phyloP scores from a whole-genome alignment of 1,284 basidiomycete genomes.

The Leccinum brunneo-olivaceum region DNA sequence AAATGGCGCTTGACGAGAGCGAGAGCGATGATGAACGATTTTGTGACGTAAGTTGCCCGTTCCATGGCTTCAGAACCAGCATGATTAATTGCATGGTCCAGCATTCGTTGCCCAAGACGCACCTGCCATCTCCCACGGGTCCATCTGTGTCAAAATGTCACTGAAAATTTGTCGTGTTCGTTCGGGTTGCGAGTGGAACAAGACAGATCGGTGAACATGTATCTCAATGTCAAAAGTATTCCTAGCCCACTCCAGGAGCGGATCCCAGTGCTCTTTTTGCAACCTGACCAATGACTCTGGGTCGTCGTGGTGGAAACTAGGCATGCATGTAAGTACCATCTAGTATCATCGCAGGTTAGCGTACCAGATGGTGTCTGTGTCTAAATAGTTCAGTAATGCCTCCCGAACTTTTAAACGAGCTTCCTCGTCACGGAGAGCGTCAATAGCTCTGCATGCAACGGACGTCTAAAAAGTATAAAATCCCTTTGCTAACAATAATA shows the following conservation, averaged over 20 bases:
- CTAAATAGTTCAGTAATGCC: slow-evolving; percentile 80
- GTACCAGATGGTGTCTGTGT: slow-evolving; percentile 94
- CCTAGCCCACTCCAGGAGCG: slow-evolving; percentile 76
- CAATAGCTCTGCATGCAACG: slow-evolving; percentile 82
- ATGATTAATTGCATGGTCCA: neutral
- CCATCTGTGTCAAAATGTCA: slow-evolving; percentile 54
- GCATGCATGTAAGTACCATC: slow-evolving; percentile 4
- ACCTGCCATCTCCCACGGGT: slow-evolving; percentile 87
- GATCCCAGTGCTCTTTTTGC: slow-evolving; percentile 87
- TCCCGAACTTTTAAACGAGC: slow-evolving; percentile 63
- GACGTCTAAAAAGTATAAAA: slow-evolving; percentile 54
- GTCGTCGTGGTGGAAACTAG: slow-evolving; percentile 77
- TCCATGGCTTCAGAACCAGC: slow-evolving; percentile 68
- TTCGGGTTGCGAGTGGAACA: slow-evolving; percentile 60
- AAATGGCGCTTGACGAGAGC: slow-evolving; percentile 76
- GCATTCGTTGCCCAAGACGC: slow-evolving; percentile 24
- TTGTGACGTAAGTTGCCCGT: slow-evolving; percentile 83
- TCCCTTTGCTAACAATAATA: neutral
- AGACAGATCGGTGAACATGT: slow-evolving; percentile 60
- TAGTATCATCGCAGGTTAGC: slow-evolving; percentile 16
- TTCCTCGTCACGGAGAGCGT: slow-evolving; percentile 58
- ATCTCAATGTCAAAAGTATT: slow-evolving; percentile 64
- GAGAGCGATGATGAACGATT: slow-evolving; percentile 86
- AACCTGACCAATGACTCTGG: slow-evolving; percentile 73
- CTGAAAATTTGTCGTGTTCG: slow-evolving; percentile 60